Evolutionary conservation across 2,329 filamentous ascomycete genomes (phyloP), one percentile per base, ranked within the genome.

Genomic region (Verticillium nonalfalfae): DNA sequence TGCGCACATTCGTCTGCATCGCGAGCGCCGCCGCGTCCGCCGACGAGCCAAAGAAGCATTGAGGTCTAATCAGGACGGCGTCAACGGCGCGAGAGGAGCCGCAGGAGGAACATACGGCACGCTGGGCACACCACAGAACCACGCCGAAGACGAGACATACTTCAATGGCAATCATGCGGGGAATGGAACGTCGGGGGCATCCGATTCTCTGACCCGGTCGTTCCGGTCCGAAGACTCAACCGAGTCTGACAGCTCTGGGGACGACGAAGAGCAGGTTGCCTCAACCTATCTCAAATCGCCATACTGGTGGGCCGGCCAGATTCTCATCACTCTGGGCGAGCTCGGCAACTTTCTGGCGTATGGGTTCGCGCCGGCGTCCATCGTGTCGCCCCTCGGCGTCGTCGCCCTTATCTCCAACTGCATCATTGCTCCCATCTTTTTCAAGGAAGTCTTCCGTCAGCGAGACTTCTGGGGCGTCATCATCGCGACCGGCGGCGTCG

Each of bases 261-360:
- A 74, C 40, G 68, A 66, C 34, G 60, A 63, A 7, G 31, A 21
- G 4, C 78, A 80, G 61, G 71, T 69, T 4, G 70, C 87, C 35
- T 88, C 88, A 61, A 89, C 86, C 6, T 99, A 99, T 74, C 84
- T 99, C 63, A 87, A 86, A 66, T 97, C 93, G 39, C 92, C 93
- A 1, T 97, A 95, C 72, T 99, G 95, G 95, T 99, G 95, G 95
- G 78, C 88, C 36, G 95, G 95, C 21, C 94, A 98, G 66, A 84
- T 96, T 15, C 81, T 99, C 63, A 99, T 99, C 85, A 92, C 89
- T 0, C 78, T 97, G 31, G 95, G 95, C 61, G 95, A 99, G 78
- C 89, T 90, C 71, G 95, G 95, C 59, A 99, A 99, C 74, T 99
- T 99, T 71, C 79, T 99, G 65, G 95, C 95, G 0, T 99, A 99